phyloP scores from a whole-genome alignment of 306 rosid species.

The Prunus mira region DNA sequence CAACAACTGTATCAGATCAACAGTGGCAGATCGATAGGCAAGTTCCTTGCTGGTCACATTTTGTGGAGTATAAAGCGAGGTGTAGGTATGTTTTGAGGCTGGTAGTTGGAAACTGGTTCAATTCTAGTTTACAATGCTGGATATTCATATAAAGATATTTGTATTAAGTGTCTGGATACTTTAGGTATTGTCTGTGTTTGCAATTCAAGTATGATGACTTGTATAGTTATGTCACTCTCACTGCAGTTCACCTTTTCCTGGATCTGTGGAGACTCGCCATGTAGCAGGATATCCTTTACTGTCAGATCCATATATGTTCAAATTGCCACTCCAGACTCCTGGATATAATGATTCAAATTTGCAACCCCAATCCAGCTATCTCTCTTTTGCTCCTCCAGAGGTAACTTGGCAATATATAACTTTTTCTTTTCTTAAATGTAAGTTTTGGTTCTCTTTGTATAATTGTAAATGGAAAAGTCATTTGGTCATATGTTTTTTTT shows the following conservation, averaged over 20 bases:
- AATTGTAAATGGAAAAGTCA: neutral
- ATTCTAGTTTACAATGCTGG: slow-evolving; percentile 2
- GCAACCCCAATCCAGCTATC: slow-evolving; percentile 55
- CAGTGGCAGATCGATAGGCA: slow-evolving; percentile 80
- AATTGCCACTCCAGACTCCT: slow-evolving; percentile 58
- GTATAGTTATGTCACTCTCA: neutral
- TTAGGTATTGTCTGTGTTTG: neutral
- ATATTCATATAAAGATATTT: neutral
- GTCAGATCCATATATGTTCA: slow-evolving; percentile 52
- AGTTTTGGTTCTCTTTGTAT: neutral
- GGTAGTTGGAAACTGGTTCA: slow-evolving; percentile 1
- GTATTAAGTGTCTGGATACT: slow-evolving; percentile 7
- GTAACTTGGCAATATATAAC: slow-evolving; percentile 36
- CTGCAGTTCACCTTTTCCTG: slow-evolving; percentile 76
- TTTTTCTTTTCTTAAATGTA: slow-evolving; percentile 13
- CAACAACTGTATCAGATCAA: slow-evolving; percentile 59
- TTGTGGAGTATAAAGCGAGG: slow-evolving; percentile 45
- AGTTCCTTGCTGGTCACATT: slow-evolving; percentile 97
- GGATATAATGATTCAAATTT: slow-evolving; percentile 48
- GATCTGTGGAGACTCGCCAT: slow-evolving; percentile 47
- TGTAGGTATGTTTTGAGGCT: slow-evolving; percentile 60
- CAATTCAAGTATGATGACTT: neutral
- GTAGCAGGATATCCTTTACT: slow-evolving; percentile 71
- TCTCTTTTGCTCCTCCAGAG: slow-evolving; percentile 97
- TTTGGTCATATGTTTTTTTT: neutral